Evolutionary conservation across 2,329 filamentous ascomycete genomes (phyloP).

Genomic region (Aspergillus ochraceus): DNA sequence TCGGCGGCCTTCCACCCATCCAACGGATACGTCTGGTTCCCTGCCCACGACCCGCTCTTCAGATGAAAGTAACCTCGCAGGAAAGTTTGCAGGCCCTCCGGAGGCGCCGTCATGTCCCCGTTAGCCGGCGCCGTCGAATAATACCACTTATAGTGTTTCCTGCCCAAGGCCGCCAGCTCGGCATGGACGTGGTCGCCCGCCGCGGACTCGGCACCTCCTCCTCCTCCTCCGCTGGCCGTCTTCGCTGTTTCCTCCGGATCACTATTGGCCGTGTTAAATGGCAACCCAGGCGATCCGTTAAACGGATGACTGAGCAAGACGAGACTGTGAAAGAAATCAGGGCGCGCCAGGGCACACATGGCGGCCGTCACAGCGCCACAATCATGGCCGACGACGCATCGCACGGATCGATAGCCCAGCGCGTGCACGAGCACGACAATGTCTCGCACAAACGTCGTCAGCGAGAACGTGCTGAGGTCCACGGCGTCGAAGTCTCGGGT

Average conservation of each 20-base stretch:
- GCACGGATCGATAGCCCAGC: constrained; percentile 59
- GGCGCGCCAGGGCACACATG: constrained; percentile 61
- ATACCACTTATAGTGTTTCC: constrained; percentile 71
- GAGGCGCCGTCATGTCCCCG: constrained; percentile 35
- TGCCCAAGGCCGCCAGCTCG: constrained; percentile 54
- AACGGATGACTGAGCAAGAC: constrained; percentile 68
- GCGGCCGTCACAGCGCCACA: constrained; percentile 63
- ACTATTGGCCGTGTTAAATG: constrained; percentile 50
- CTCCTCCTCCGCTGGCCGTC: background rate
- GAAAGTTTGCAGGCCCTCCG: constrained; percentile 58
- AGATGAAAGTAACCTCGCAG: constrained; percentile 68
- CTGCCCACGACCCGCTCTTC: constrained; percentile 63
- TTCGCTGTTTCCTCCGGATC: too few species aligned
- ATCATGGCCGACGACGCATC: constrained; percentile 66
- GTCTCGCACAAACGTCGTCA: constrained; percentile 62
- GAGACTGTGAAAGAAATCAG: constrained; percentile 63
- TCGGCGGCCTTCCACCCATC: constrained; percentile 57
- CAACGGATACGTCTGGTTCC: constrained; percentile 57
- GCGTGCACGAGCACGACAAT: constrained; percentile 61
- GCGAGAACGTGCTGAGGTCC: constrained; percentile 57
- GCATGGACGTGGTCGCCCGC: constrained; percentile 53
- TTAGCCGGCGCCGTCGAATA: constrained; percentile 40
- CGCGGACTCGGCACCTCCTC: constrained; percentile 14
- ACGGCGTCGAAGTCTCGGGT: constrained; percentile 51
- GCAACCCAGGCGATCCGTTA: constrained; percentile 52